These are phyloP conservation scores for Alisma plantagoaquatica DNA, from an alignment of 106 monocot genomes.

Conservation along the genomic window DNA sequence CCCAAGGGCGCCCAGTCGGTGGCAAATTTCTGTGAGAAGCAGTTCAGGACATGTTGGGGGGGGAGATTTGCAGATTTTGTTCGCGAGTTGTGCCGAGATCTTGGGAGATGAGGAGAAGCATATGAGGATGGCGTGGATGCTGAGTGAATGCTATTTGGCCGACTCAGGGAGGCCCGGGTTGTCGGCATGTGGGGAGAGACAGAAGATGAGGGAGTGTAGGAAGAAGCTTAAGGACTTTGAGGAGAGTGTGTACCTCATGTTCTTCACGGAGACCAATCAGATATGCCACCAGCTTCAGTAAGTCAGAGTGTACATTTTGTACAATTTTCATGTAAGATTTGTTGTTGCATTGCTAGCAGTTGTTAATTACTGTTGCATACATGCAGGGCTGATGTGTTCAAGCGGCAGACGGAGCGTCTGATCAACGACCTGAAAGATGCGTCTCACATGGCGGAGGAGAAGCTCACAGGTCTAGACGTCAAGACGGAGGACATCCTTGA, in stretches of 20 bases:
- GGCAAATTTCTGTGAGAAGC: constrained; percentile 43
- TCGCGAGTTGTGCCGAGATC: constrained; percentile 61
- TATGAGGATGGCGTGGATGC: constrained; percentile 60
- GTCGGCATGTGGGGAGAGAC: constrained; percentile 29
- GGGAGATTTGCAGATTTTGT: constrained; percentile 52
- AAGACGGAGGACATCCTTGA: constrained; percentile 42
- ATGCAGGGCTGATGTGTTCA: constrained; percentile 61
- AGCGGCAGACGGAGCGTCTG: constrained; percentile 56
- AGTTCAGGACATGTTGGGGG: constrained; percentile 53
- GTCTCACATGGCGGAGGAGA: constrained; percentile 39
- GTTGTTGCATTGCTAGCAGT: neutral
- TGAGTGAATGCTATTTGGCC: constrained; percentile 59
- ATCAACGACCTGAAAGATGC: constrained; percentile 59
- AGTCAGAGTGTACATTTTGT: constrained; percentile 56
- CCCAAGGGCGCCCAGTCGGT: constrained; percentile 27
- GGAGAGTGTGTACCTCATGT: constrained; percentile 56
- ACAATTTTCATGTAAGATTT: neutral
- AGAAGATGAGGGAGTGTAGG: constrained; percentile 46
- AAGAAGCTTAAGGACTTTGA: constrained; percentile 61
- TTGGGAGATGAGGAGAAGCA: constrained; percentile 55
- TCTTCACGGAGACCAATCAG: constrained; percentile 67
- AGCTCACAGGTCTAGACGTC: constrained; percentile 44
- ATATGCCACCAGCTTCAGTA: constrained; percentile 91
- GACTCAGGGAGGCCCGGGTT: constrained; percentile 53
- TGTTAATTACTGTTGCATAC: neutral